Conservation (phyloP, 768 basidiomycete species). For the Boletus vinaceobasis region DNA sequence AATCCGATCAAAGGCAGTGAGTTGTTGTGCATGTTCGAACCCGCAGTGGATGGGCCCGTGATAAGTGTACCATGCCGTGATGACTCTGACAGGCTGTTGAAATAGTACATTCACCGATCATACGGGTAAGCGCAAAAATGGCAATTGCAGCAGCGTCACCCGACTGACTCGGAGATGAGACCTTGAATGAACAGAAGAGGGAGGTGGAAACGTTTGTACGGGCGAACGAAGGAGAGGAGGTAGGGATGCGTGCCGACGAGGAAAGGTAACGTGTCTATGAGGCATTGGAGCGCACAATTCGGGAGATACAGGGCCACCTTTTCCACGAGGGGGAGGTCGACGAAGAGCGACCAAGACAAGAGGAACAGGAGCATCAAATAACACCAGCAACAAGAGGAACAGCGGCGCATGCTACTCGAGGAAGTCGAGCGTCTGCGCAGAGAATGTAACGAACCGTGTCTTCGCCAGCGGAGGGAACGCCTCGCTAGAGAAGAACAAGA, state of each 20-base stretch:
- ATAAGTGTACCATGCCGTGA: no score
- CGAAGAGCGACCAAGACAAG: constrained; percentile 8
- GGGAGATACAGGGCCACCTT: constrained; percentile 20
- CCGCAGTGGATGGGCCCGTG: no score
- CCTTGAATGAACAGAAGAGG: constrained; percentile 13
- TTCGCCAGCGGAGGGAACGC: constrained; percentile 16
- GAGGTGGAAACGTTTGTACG: constrained; percentile 22
- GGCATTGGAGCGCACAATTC: constrained; percentile 18
- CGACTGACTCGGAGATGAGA: no score
- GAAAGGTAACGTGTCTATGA: constrained; percentile 19
- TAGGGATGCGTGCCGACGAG: constrained; percentile 10
- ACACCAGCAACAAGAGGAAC: constrained; percentile 11
- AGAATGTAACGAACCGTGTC: constrained; percentile 1
- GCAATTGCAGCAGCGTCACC: no score
- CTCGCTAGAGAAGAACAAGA: constrained; percentile 19
- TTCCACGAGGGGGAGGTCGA: constrained; percentile 9
- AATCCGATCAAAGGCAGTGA: no score
- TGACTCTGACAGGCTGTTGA: no score
- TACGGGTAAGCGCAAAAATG: no score
- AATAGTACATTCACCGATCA: no score
- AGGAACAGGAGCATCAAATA: constrained; percentile 9
- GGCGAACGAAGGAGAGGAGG: constrained; percentile 13
- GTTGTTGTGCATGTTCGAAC: no score
- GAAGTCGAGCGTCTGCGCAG: constrained; percentile 10
- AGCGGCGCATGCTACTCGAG: constrained; percentile 10